Evolutionary conservation across 805 yeast species (phyloP).

Genomic region (Metschnikowia koreensis): DNA sequence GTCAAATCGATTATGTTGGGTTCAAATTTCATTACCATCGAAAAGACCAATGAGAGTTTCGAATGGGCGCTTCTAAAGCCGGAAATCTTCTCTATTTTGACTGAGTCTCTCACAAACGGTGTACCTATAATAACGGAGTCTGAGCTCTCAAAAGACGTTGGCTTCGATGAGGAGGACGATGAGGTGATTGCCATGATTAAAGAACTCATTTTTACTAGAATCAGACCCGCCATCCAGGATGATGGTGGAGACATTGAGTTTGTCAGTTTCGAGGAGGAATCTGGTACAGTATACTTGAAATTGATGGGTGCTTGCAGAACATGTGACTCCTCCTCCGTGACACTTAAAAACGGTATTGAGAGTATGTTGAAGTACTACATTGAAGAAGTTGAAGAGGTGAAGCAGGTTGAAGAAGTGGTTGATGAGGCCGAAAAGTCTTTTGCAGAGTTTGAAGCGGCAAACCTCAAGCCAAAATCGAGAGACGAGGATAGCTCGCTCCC

Average conservation of each 20-base stretch:
- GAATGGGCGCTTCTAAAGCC: slow-evolving; percentile 65
- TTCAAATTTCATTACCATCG: slow-evolving; percentile 78
- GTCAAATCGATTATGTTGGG: slow-evolving; percentile 77
- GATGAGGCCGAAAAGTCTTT: slow-evolving; percentile 15
- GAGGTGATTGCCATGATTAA: slow-evolving; percentile 66
- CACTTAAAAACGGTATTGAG: slow-evolving; percentile 67
- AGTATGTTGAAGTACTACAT: slow-evolving; percentile 68
- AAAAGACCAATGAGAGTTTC: slow-evolving; percentile 51
- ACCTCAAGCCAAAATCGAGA: slow-evolving; percentile 27
- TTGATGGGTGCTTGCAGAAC: slow-evolving; percentile 71
- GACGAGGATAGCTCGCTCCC: slow-evolving; percentile 18
- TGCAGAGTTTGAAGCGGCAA: slow-evolving; percentile 23
- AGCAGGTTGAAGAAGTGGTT: slow-evolving; percentile 45
- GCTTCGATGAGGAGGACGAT: slow-evolving; percentile 58
- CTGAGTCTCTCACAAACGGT: slow-evolving; percentile 56
- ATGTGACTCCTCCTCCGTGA: slow-evolving; percentile 65
- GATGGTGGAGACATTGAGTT: slow-evolving; percentile 77
- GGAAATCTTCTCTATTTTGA: slow-evolving; percentile 58
- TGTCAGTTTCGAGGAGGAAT: slow-evolving; percentile 51
- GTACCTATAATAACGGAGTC: slow-evolving; percentile 46
- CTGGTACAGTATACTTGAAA: slow-evolving; percentile 57
- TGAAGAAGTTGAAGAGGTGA: slow-evolving; percentile 62
- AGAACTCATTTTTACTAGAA: slow-evolving; percentile 66
- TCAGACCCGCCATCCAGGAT: slow-evolving; percentile 71
- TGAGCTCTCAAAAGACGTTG: slow-evolving; percentile 37